Base-by-base conservation (phyloP, 768 basidiomycete genomes). In the Botryobasidium botryosum region DNA sequence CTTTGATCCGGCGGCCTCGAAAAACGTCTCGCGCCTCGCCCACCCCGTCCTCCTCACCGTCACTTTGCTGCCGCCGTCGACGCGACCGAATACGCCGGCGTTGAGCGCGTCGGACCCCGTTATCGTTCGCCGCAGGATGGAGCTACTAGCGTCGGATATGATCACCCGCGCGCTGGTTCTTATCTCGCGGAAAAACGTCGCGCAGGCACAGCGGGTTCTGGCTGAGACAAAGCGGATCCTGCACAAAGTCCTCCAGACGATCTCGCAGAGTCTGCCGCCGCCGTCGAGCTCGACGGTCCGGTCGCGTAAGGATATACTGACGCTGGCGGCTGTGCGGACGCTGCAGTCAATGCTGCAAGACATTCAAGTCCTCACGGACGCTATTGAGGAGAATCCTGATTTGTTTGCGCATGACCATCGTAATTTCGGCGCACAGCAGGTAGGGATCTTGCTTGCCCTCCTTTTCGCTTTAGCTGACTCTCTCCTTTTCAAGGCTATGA, bases 351-450 rank as follows among this genome's bases (percentile, higher is more conserved):
- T 91, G 37, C 59, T 91, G 48, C 77, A 81, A 54, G 92, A 97
- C 63, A 68, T 97, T 57, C 87, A 92, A 58, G 57, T 77, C 6
- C 63, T 96, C 46, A 70, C 76, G 1, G 91, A 94, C 57, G 90
- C 87, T 12, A 62, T 94, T 49, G 85, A 88, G 41, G 84, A 94
- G 56, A 85, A 90, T 54, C 76, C 84, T 6, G 87, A 88, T 47
- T 55, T 84, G 61, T 99, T 99, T 64, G 88, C 84, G 26, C 78
- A 84, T 56, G 87, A 91, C 60, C 83, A 90, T 56, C 71, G 91
- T 45, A 94, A 94, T 61, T 90, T 88, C 61, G 90, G 87, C 44
- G 91, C 94, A 46, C 94, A 99, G 59, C 94, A 94, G 77, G 87
- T 87, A 51, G 6, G 43, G 25, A 15, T 26, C 24, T 26, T 0